Base-by-base conservation (phyloP, 2,329 filamentous ascomycete genomes). In the Aspergillus japonicus region DNA sequence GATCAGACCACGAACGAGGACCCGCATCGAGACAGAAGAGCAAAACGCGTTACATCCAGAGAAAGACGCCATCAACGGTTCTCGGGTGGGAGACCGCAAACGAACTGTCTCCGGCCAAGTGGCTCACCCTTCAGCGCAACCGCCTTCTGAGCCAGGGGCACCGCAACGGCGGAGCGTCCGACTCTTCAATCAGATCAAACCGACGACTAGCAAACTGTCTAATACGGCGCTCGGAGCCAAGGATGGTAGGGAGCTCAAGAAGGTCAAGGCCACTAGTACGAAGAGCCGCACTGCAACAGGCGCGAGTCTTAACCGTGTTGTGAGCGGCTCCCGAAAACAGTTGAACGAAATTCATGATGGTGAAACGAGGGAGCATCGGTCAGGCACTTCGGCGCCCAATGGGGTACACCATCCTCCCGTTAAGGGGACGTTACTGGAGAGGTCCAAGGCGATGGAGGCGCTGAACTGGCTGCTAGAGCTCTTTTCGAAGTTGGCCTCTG, bases 101-200 rank as follows among this genome's bases (percentile, higher is more conserved):
- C 87, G 94, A 66, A 97, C 92, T 1, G 85, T 96, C n/a, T 96
- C 94, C 47, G 94, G 94, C 4, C 91, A 96, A 66, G 79, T 81
- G 48, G 77, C 77, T 39, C 73, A 78, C 84, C 52, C 84, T 75
- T 52, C 78, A 76, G 63, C 82, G 79, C 85, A 84, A 56, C 33
- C 33, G 33, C 74, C 84, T 29, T 83, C 87, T 61, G 89, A 92
- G 66, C 84, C 85, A 47, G 82, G 83, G 47, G 83, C 82, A 19
- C 83, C 85, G 2, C 86, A 89, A 65, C 82, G 90, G 68, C 83
- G 90, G 67, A 93, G 90, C 69, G 88, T 89, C 21, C 84, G 90
- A 60, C 81, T 93, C 67, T 89, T 91, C 68, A 87, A 86, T 62
- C 85, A 87, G 61, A 88, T 89, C 61, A 85, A 90, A 54, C 87